Conservation (phyloP, 1,139 yeast genomes). For the Kodamaea plutei region DNA sequence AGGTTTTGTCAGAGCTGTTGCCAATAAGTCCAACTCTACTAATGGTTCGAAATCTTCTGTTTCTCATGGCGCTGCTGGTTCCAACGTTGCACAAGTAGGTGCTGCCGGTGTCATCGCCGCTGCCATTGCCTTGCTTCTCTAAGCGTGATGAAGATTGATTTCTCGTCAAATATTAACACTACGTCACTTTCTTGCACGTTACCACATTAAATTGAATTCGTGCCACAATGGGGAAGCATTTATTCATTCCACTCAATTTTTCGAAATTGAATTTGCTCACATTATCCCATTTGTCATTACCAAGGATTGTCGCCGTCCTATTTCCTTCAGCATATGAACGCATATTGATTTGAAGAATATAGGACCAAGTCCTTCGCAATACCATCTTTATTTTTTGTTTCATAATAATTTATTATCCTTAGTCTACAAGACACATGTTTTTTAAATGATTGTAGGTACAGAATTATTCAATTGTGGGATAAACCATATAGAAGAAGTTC, state of each 20-base stretch:
- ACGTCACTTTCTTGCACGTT: too few species aligned
- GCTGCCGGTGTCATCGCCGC: slow-evolving; percentile 35
- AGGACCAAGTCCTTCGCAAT: not conserved
- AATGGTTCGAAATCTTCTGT: slow-evolving; percentile 14
- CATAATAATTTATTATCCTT: too few species aligned
- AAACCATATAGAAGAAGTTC: too few species aligned
- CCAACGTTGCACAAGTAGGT: slow-evolving; percentile 24
- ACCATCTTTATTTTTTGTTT: slow-evolving; percentile 1
- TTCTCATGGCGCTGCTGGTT: slow-evolving; percentile 15
- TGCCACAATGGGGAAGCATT: too few species aligned
- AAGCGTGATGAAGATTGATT: slow-evolving; percentile 8
- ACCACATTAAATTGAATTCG: too few species aligned
- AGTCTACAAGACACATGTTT: too few species aligned
- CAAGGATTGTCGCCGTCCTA: slow-evolving; percentile 28
- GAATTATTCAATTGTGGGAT: too few species aligned
- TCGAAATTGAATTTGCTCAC: too few species aligned
- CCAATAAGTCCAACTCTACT: slow-evolving; percentile 12
- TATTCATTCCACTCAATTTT: too few species aligned
- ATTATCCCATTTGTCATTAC: too few species aligned
- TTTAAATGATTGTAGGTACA: too few species aligned
- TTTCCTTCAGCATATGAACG: slow-evolving; percentile 11
- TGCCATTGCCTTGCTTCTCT: slow-evolving; percentile 27
- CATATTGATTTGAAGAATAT: not conserved
- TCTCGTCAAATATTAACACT: too few species aligned
- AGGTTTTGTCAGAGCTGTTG: slow-evolving; percentile 7